Evolutionary conservation across 1,284 basidiomycete species (phyloP), one percentile per base, ranked within the genome.

Genomic region (Cutaneotrichosporon cutaneum): DNA sequence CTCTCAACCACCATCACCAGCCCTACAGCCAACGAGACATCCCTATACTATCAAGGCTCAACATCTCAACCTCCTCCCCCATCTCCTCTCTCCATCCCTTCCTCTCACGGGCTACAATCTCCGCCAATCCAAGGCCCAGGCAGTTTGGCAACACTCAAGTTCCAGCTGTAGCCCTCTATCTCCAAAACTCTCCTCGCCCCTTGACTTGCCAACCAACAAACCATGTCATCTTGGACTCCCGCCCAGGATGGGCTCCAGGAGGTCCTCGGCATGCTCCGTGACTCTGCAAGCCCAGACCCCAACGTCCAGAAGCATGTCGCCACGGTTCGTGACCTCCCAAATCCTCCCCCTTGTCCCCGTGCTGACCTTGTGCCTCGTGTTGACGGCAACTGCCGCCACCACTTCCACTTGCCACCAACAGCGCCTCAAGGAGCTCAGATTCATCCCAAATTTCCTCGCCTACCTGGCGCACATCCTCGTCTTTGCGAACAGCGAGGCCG

Each of bases 401-500:
- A 9, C 39, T 42, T 42, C 3, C 3, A 42, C 39, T 51, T 51
- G 26, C 27, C 24, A 51, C 54, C 36, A 16, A 63, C 74, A 94
- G 92, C 93, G 92, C 85, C 85, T 95, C 64, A 91, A 92, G 76
- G 86, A 84, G 70, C 94, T 94, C 80, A 90, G 90, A 77, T 87
- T 87, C 73, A 87, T 89, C 63, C 90, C 93, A 58, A 92, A 95
- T 80, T 99, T 98, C 80, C 90, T 95, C 67, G 94, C 90, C 68
- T 99, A 99, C 85, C 87, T 99, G 64, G 90, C 90, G 50, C 92
- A 95, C 79, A 93, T 98, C 81, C 86, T 96, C 66, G 88, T 90
- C 55, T 84, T 85, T 52, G 71, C 70, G 54, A 66, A 68, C 3
- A 59, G 54, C 24, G 93, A 98, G 80, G 89, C 94, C 70, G 90